Evolutionary conservation across 164 flowering plant species (phyloP), one percentile per base, ranked within the genome.

Genomic region (Cinnamomum chago): DNA sequence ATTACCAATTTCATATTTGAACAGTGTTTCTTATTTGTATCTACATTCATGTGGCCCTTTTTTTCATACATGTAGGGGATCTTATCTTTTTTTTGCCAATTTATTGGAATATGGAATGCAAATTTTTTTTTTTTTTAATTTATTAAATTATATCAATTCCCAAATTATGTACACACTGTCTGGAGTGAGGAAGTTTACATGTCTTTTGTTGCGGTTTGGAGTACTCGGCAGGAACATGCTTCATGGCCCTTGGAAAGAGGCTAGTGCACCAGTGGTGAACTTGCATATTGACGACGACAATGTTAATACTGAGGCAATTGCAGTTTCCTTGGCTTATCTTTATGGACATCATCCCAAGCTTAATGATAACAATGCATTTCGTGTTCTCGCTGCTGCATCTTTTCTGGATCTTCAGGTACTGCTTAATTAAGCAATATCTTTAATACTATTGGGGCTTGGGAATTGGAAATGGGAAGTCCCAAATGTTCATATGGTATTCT

Each of bases 171-270:
- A 20, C n/a, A 55, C 17, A 5, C 17, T 20, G 51, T 68, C 71
- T 14, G 40, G 11, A 47, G 24, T 35, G 24, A 13, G 24, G 6
- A 28, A 28, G 50, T 17, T 28, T 65, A 11, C 67, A 33, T 13
- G 9, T 22, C n/a, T 47, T 58, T 28, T 71, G 55, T 50, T 62
- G 35, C 18, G 35, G 50, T 72, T 28, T 73, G 3, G 51, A 75
- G 55, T 77, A 67, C 27, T n/a, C 74, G 77, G 73, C 85, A 95
- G 99, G 87, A 96, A 96, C 84, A 96, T 96, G 99, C 92, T 96
- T 79, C 94, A 91, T 70, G 99, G 97, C 68, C 99, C 97, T 4
- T 94, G 99, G 98, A 92, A 90, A 83, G 98, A 96, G 80, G 95
- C 97, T 68, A 83, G 70, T 79, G 89, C 97, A 67, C 90, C 94